Base-by-base conservation (phyloP, 768 basidiomycete genomes). In the Panaeolus cyanescens region DNA sequence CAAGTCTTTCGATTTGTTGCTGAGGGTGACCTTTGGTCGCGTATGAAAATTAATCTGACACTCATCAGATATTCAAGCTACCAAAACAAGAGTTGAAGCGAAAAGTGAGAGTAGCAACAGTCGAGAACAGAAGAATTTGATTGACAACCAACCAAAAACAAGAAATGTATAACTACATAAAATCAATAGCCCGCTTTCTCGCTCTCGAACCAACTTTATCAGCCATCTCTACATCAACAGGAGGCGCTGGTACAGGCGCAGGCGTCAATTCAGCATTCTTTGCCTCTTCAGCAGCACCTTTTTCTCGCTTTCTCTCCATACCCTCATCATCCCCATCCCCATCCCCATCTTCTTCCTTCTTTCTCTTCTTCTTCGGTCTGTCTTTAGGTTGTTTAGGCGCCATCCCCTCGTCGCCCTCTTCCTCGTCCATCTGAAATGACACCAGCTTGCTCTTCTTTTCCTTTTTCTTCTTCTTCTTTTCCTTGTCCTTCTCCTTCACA, bases 111-210 rank as follows among this genome's bases (percentile, higher is more conserved):
- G n/a, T n/a, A n/a, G n/a, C n/a, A n/a, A n/a, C n/a, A n/a, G n/a
- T n/a, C 33, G 33, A 34, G 13, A 34, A 13, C 12, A 30, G 30
- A 50, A 28, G n/a, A 30, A 30, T 13, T 1, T 5, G 7, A 28
- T 2, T 15, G 15, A 39, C 15, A 39, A 39, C 17, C 17, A 39
- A 39, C 7, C 17, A 39, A 50, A 28, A 30, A 50, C 40, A 4
- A 20, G 22, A 7, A 25, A 28, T 25, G 25, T 28, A 2, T 4
- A 8, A 13, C 68, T 84, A 92, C 83, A 93, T 78, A 64, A 90
- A 93, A 72, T 93, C 91, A 22, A 89, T 79, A 0, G 91, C 91
- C 33, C 88, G 80, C 69, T 92, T 91, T 58, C 91, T 79, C 32
- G 84, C 85, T 63, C 75, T 82, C 5, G 65, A 61, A 28, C 64